Evolutionary conservation across 768 basidiomycete species (phyloP).

Genomic region (Lactarius sanguifluus): DNA sequence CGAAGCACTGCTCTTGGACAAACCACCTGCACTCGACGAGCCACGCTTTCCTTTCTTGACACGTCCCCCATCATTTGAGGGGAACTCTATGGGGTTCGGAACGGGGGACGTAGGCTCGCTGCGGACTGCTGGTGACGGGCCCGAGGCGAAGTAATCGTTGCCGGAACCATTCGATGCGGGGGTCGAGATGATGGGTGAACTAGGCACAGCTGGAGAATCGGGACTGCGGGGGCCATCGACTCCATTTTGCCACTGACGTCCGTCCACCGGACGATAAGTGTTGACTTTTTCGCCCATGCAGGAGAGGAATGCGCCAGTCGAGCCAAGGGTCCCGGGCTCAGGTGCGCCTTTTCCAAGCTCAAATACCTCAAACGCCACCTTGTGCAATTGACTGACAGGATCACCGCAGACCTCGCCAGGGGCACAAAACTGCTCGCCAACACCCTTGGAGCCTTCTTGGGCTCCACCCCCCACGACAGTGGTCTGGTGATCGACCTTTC

Average conservation of each 20-base stretch:
- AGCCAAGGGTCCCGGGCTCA: conserved; percentile 75
- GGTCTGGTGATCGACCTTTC: conserved; percentile 89
- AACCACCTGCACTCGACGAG: conserved; percentile 67
- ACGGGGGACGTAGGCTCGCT: conserved; percentile 68
- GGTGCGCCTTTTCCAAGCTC: conserved; percentile 67
- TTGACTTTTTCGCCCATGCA: conserved; percentile 95
- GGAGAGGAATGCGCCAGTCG: conserved; percentile 79
- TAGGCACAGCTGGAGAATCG: conserved; percentile 53
- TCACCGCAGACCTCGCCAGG: conserved; percentile 90
- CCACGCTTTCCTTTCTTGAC: conserved; percentile 80
- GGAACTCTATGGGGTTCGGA: conserved; percentile 59
- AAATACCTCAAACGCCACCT: conserved; percentile 91
- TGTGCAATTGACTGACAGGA: conserved; percentile 93
- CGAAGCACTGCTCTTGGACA: conserved; percentile 51
- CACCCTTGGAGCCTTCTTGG: conserved; percentile 82
- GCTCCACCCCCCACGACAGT: conserved; percentile 90
- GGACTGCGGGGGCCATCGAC: conserved; percentile 42
- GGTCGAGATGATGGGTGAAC: conserved; percentile 68
- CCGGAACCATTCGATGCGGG: conserved; percentile 51
- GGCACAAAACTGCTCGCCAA: conserved; percentile 78
- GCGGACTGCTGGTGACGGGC: conserved; percentile 40
- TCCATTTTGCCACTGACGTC: conserved; percentile 62
- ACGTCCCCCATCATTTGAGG: conserved; percentile 79
- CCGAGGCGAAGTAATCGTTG: conserved; percentile 64
- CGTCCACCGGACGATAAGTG: conserved; percentile 82